These are phyloP conservation scores for Alternaria rosae DNA, from an alignment of 2,329 filamentous ascomycete genomes.

Conservation along the genomic window DNA sequence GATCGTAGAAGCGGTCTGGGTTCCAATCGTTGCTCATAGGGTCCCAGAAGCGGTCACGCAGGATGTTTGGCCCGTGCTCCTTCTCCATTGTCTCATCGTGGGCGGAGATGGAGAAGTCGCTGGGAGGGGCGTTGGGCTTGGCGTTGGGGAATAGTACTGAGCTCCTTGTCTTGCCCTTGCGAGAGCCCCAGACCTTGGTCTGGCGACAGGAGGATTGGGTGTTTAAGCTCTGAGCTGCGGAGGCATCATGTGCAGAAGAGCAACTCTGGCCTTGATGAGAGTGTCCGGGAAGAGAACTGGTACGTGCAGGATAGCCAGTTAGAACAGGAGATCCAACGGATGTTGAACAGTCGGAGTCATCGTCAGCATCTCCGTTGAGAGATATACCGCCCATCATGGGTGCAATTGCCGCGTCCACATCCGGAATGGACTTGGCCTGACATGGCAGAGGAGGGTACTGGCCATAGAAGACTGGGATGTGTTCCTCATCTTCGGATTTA, in stretches of 20 bases:
- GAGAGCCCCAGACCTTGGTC: slow-evolving; percentile 32
- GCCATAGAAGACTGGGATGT: not conserved
- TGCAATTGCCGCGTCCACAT: slow-evolving; percentile 7
- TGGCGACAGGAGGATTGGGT: slow-evolving; percentile 13
- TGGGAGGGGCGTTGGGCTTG: slow-evolving; percentile 37
- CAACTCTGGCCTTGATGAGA: not conserved
- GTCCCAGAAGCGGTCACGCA: slow-evolving; percentile 56
- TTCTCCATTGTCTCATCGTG: slow-evolving; percentile 37
- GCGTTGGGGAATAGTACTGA: slow-evolving; percentile 48
- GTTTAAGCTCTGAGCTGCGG: not conserved
- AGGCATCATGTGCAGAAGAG: not conserved
- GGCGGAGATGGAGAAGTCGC: slow-evolving; percentile 39
- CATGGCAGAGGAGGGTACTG: slow-evolving; percentile 34
- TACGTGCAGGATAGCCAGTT: not conserved
- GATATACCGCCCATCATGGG: slow-evolving; percentile 25
- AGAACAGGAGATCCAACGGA: slow-evolving; percentile 9
- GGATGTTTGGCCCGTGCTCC: slow-evolving; percentile 47
- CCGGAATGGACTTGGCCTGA: not conserved
- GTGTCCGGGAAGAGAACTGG: not conserved
- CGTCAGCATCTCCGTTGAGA: slow-evolving; percentile 8
- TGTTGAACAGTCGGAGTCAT: slow-evolving; percentile 16
- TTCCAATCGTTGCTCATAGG: slow-evolving; percentile 60
- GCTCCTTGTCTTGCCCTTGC: slow-evolving; percentile 29
- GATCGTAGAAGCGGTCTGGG: slow-evolving; percentile 56
- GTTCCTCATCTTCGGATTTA: slow-evolving; percentile 2